Base-by-base conservation (phyloP, 2,329 filamentous ascomycete genomes). In the Pezicula radicicola region DNA sequence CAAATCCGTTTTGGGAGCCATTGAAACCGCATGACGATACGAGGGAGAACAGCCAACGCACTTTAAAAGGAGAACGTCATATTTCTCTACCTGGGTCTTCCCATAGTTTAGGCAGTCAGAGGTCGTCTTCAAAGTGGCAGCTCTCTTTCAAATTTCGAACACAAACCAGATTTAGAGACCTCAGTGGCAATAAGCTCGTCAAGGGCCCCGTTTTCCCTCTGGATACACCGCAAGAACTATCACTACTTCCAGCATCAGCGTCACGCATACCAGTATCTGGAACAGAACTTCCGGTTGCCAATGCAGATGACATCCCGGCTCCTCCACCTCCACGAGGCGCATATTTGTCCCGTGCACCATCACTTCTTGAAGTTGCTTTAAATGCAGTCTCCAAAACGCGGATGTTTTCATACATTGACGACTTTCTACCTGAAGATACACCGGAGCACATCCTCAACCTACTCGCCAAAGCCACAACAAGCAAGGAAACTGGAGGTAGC, bases 1-100 rank as follows among this genome's bases (percentile, higher is more conserved):
- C 85, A 0, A 90, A 89, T 60, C 81, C 81, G 0, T 84, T 87
- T 54, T 71, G 78, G 50, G 68, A 76, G 48, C 74, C 76, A 9
- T 53, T 30, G 8, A 8, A 30, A 12, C 28, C 28, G 28, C 3
- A 12, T 30, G 8, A 30, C 3, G 7, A 30, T 30, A 30, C 7
- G 8, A 30, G 2, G 28, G 28, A 8, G 28, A 9, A 30, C 7
- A 30, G 28, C 10, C 7, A 9, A 30, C 7, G 8, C 28, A 30
- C 28, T 30, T 12, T 30, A 30, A 12, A 30, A 30, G 4, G 10
- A 12, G 28, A 8, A 9, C 7, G 10, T 9, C 37, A 40, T 8
- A 6, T 10, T 8, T 8, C 37, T 8, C 37, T 7, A 40, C 6
- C 37, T 40, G 7, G 37, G 5, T 8, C 37, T 19, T 40, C 15